A percentile compares a stretch with the other conserved stretches of the same genome.
These are phyloP conservation scores for Cryphonectria naterciae DNA, from an alignment of 2,329 filamentous ascomycete genomes.

Conservation along the genomic window DNA sequence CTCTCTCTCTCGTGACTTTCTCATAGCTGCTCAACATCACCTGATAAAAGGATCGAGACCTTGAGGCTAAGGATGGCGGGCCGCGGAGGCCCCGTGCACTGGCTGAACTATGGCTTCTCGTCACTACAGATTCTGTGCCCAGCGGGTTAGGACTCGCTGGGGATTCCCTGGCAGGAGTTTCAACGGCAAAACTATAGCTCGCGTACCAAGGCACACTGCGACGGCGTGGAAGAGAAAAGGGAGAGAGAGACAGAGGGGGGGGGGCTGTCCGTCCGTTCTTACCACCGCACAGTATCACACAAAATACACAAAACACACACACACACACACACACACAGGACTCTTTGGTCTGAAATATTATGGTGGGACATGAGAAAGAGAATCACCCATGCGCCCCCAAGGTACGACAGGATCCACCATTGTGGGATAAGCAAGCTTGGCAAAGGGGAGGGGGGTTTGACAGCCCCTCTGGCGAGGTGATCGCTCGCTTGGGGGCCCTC, in stretches of 20 bases:
- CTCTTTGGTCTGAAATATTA: background rate
- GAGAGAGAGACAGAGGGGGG: too few relatives aligned
- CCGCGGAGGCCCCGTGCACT: background rate
- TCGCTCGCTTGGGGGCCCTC: background rate
- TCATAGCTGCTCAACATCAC: background rate
- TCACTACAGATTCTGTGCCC: background rate
- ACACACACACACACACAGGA: background rate
- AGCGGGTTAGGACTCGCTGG: background rate
- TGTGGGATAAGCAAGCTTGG: background rate
- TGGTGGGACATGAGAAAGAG: background rate
- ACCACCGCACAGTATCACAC: background rate
- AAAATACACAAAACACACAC: background rate
- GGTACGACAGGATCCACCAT: background rate
- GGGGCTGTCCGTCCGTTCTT: background rate
- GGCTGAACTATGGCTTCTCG: background rate
- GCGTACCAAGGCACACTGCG: background rate
- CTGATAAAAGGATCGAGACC: slow-evolving; percentile 6
- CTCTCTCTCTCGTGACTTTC: background rate
- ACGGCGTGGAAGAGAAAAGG: background rate
- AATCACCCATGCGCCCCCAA: background rate
- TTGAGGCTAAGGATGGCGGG: background rate
- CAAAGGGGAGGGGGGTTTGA: background rate
- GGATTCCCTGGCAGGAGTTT: background rate
- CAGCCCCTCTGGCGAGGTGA: background rate
- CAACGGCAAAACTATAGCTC: background rate